phyloP scores from a whole-genome alignment of 345 rosid genomes.

The Rhizophora apiculata region DNA sequence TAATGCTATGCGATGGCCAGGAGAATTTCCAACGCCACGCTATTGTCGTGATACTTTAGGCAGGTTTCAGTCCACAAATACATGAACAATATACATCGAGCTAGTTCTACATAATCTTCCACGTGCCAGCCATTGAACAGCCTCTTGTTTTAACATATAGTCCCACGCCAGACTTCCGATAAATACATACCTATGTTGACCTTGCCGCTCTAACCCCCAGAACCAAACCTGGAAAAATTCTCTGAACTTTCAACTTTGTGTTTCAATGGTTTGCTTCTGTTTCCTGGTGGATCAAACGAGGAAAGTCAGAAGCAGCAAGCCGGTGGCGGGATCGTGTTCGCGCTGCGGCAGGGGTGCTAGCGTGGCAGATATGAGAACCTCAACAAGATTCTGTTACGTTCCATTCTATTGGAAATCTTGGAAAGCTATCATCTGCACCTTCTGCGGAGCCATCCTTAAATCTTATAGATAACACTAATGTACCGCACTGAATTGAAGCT shows the following conservation, averaged over 20 bases:
- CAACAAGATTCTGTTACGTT: conserved; percentile 58
- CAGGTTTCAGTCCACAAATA: conserved; percentile 4
- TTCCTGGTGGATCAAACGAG: conserved; percentile 69
- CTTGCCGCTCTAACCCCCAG: background rate
- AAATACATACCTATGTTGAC: too few species aligned
- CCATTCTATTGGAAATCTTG: conserved; percentile 64
- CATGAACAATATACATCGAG: conserved; percentile 8
- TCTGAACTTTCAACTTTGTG: background rate
- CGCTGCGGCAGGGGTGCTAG: conserved; percentile 60
- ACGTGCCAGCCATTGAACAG: conserved; percentile 2
- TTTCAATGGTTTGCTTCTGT: conserved; percentile 64
- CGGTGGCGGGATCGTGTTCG: conserved; percentile 67
- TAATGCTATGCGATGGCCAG: too few species aligned
- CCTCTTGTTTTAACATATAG: background rate
- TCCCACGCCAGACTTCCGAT: too few species aligned
- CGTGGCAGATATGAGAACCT: conserved; percentile 63
- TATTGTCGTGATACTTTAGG: background rate
- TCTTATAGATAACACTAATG: conserved; percentile 42
- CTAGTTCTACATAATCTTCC: background rate
- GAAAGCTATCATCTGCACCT: conserved; percentile 68
- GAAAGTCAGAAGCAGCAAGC: conserved; percentile 50
- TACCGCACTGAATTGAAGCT: background rate
- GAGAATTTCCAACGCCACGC: conserved; percentile 1
- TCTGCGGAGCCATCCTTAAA: conserved; percentile 67
- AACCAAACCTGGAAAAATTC: background rate